These are phyloP conservation scores for Leccinum barrowsii DNA, from an alignment of 768 basidiomycete species.

Conservation along the genomic window DNA sequence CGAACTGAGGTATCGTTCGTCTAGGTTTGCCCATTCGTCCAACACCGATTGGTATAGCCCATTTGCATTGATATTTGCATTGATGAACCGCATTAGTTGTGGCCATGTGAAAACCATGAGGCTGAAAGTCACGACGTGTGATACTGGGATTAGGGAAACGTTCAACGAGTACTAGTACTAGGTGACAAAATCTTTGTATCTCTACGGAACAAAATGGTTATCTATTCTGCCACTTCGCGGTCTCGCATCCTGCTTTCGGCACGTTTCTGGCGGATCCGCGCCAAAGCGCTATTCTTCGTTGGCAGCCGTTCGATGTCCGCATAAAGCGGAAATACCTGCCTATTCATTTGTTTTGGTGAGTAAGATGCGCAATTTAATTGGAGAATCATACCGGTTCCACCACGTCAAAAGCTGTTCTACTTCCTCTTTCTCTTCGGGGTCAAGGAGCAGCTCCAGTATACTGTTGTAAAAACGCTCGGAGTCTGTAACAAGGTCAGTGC, in stretches of 20 bases:
- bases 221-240: too few relatives aligned
- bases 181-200: too few relatives aligned
- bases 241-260: neutral
- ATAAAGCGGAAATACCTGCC: neutral
- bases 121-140: too few relatives aligned
- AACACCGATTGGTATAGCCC: too few relatives aligned
- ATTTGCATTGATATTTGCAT: too few relatives aligned
- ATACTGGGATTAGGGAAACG: too few relatives aligned
- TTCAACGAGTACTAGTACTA: too few relatives aligned
- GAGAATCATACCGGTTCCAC: neutral
- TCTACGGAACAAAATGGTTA: too few relatives aligned
- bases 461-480: neutral
- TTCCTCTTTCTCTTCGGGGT: neutral
- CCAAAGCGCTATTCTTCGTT: neutral
- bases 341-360: neutral
- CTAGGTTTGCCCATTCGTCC: too few relatives aligned
- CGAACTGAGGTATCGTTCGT: too few relatives aligned
- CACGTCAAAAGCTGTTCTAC: neutral
- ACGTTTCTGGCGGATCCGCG: neutral
- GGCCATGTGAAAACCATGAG: too few relatives aligned
- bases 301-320: neutral
- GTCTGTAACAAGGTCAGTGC: neutral
- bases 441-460: neutral
- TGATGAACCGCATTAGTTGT: too few relatives aligned
- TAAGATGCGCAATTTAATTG: neutral